These are phyloP conservation scores for Diplodia seriata DNA, from an alignment of 2,329 filamentous ascomycete genomes.

Conservation along the genomic window DNA sequence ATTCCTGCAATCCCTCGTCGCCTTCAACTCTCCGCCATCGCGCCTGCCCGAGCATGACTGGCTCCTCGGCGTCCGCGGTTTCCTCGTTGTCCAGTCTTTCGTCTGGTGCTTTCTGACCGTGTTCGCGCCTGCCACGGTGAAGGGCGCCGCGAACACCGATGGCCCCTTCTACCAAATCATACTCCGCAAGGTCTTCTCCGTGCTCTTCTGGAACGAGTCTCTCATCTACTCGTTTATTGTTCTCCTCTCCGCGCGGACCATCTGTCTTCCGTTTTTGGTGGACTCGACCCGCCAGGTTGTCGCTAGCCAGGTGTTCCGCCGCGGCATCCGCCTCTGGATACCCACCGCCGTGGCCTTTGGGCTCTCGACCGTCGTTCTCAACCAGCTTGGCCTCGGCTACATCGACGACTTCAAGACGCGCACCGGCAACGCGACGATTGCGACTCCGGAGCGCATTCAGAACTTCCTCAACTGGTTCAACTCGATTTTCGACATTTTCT, in stretches of 20 bases:
- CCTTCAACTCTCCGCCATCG: slow-evolving; percentile 33
- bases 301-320: slow-evolving; percentile 52
- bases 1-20: slow-evolving; percentile 11
- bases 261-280: slow-evolving; percentile 52
- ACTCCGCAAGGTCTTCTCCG: slow-evolving; percentile 54
- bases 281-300: slow-evolving; percentile 45
- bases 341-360: slow-evolving; percentile 51
- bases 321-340: slow-evolving; percentile 52
- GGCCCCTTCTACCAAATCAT: slow-evolving; percentile 51
- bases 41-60: slow-evolving; percentile 40
- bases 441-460: slow-evolving; percentile 44
- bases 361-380: slow-evolving; percentile 49
- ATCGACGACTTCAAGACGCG: slow-evolving; percentile 49
- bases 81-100: slow-evolving; percentile 54
- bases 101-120: slow-evolving; percentile 55
- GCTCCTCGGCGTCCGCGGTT: slow-evolving; percentile 53
- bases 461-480: slow-evolving; percentile 55
- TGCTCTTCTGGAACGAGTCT: slow-evolving; percentile 55
- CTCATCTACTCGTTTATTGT: slow-evolving; percentile 57
- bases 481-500: slow-evolving; percentile 57
- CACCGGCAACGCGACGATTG: slow-evolving; percentile 49
- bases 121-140: slow-evolving; percentile 54
- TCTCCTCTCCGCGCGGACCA: slow-evolving; percentile 54
- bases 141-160: slow-evolving; percentile 41
- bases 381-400: slow-evolving; percentile 42